Conservation (phyloP, 257 asterid genomes). For the Haberlea rhodopensis region DNA sequence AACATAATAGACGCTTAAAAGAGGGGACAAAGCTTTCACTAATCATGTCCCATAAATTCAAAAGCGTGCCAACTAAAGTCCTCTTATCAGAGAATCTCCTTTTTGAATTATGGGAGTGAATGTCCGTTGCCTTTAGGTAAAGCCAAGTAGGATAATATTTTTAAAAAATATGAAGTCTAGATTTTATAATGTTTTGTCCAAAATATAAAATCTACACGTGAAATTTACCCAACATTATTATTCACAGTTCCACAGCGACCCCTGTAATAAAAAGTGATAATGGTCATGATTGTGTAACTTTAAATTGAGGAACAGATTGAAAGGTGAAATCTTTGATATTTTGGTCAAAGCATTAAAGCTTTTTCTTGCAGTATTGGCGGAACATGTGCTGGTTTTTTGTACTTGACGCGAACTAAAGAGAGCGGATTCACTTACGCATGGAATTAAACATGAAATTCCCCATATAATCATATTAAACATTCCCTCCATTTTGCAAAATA, state of each 20-base stretch:
- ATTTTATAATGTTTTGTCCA: too few species aligned
- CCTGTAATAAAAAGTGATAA: constrained; percentile 18
- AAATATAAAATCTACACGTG: background rate
- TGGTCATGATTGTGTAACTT: constrained; percentile 34
- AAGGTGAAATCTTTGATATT: constrained; percentile 15
- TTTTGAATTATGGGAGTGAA: constrained; percentile 51
- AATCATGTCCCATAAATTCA: constrained; percentile 35
- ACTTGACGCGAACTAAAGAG: constrained; percentile 26
- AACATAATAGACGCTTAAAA: constrained; percentile 27
- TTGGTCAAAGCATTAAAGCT: constrained; percentile 39
- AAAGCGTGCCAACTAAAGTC: constrained; percentile 38
- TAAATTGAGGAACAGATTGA: constrained; percentile 13
- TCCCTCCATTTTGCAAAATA: constrained; percentile 43
- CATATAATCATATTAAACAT: constrained; percentile 17
- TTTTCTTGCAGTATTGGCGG: constrained; percentile 38
- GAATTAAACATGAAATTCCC: constrained; percentile 31
- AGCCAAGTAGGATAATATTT: constrained; percentile 25
- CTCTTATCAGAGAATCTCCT: constrained; percentile 35
- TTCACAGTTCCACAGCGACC: background rate
- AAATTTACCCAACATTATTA: background rate
- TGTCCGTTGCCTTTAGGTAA: constrained; percentile 41
- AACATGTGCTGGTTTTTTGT: constrained; percentile 26
- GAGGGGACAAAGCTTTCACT: constrained; percentile 29
- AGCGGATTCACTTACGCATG: constrained; percentile 32
- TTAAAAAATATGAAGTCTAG: background rate